Evolutionary conservation across 257 asterid species (phyloP).

Genomic region (Osmanthus fragrans): DNA sequence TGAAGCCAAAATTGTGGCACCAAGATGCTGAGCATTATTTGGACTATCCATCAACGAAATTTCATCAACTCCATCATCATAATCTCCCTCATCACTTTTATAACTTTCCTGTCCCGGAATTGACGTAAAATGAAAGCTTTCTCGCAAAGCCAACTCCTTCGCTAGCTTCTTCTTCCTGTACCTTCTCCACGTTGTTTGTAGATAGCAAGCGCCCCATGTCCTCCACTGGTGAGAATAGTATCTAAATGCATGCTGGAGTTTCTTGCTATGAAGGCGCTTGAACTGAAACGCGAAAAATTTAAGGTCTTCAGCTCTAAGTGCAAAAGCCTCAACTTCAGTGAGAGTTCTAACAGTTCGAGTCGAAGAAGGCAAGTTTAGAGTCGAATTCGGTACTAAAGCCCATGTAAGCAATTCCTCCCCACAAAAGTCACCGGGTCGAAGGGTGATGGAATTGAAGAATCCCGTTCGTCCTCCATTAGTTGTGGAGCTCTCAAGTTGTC

Average conservation of each 20-base stretch:
- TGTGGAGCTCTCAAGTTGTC: slow-evolving; percentile 86
- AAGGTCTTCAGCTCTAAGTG: slow-evolving; percentile 90
- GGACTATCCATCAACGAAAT: slow-evolving; percentile 22
- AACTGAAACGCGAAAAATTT: slow-evolving; percentile 79
- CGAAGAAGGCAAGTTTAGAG: slow-evolving; percentile 74
- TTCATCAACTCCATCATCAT: slow-evolving; percentile 19
- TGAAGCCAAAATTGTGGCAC: slow-evolving; percentile 73
- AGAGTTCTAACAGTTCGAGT: slow-evolving; percentile 75
- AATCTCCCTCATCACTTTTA: slow-evolving; percentile 17
- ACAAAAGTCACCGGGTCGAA: slow-evolving; percentile 83
- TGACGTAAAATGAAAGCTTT: slow-evolving; percentile 33
- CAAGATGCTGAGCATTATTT: slow-evolving; percentile 45
- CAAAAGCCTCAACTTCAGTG: slow-evolving; percentile 87
- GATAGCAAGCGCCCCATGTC: slow-evolving; percentile 84
- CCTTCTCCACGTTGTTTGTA: slow-evolving; percentile 87
- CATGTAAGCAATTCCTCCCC: slow-evolving; percentile 95
- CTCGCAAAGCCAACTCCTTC: slow-evolving; percentile 54
- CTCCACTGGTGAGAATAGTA: slow-evolving; percentile 94
- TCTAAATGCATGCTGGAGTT: slow-evolving; percentile 85
- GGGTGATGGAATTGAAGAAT: slow-evolving; percentile 79
- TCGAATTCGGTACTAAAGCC: slow-evolving; percentile 82
- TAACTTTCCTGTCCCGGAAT: slow-evolving; percentile 5
- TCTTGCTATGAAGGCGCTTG: slow-evolving; percentile 86
- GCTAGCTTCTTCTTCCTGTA: slow-evolving; percentile 57
- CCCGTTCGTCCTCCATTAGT: slow-evolving; percentile 89